Percentiles rank a stretch among this genome's conserved stretches.
These are phyloP conservation scores for Chalciporus piperatus DNA, from an alignment of 768 basidiomycete genomes.

Conservation along the genomic window DNA sequence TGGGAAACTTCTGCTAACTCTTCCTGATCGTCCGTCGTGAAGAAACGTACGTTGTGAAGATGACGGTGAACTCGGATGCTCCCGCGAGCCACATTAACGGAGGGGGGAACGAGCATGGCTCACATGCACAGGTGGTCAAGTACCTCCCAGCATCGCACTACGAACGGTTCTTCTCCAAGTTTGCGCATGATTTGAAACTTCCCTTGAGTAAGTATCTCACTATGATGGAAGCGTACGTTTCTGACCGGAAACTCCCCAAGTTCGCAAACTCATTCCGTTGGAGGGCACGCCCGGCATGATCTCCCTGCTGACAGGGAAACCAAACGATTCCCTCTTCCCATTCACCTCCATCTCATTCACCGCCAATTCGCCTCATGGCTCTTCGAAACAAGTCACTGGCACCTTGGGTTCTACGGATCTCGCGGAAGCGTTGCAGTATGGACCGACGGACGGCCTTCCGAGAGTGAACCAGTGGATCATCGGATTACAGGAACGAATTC, in stretches of 20 bases:
- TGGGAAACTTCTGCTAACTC: background rate
- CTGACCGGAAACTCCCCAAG: conserved; percentile 28
- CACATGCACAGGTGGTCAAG: background rate
- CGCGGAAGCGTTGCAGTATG: conserved; percentile 65
- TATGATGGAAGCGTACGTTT: background rate
- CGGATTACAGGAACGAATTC: conserved; percentile 61
- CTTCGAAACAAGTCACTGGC: conserved; percentile 42
- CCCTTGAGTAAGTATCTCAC: conserved; percentile 47
- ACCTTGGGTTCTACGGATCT: conserved; percentile 54
- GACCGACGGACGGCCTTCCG: conserved; percentile 60
- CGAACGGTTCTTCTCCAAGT: conserved; percentile 49
- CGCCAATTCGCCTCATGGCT: conserved; percentile 44
- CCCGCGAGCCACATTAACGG: background rate
- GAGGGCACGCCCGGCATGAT: conserved; percentile 72
- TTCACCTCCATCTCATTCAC: conserved; percentile 71
- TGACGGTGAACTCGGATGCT: background rate
- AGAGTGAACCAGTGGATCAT: conserved; percentile 58
- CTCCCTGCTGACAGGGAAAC: conserved; percentile 79
- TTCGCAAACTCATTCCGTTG: conserved; percentile 65
- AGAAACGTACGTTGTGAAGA: background rate
- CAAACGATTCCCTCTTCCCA: conserved; percentile 79
- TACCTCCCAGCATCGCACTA: conserved; percentile 52
- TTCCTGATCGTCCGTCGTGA: background rate
- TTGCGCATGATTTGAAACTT: conserved; percentile 53
- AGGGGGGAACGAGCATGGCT: background rate